Conservation (phyloP, 306 rosid genomes). For the Fagus sylvatica region DNA sequence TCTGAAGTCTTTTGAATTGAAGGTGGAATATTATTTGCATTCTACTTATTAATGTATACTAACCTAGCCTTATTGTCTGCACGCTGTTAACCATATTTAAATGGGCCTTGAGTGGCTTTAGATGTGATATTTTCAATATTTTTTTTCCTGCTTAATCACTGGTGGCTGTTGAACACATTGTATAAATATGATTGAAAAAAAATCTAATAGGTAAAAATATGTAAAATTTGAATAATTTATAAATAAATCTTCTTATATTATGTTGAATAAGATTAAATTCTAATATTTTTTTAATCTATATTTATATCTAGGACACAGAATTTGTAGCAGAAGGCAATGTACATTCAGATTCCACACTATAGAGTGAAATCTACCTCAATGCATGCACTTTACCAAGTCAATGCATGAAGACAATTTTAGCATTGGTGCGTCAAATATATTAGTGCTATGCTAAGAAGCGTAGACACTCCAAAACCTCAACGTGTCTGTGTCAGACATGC, state of each 20-base stretch:
- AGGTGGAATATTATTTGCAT: conserved; percentile 43
- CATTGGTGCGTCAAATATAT: no score
- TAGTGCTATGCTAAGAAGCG: no score
- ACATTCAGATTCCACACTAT: neutral
- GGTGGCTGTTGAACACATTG: neutral
- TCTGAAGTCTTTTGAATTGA: conserved; percentile 93
- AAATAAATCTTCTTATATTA: neutral
- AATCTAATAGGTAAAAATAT: neutral
- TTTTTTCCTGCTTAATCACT: neutral
- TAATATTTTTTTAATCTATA: neutral
- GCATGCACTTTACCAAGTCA: neutral
- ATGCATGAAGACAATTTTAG: neutral
- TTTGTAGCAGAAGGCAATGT: neutral
- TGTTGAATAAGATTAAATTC: neutral
- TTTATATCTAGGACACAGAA: neutral
- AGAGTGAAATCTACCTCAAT: neutral
- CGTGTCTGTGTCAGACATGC: no score
- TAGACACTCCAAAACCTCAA: no score
- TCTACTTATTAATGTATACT: neutral
- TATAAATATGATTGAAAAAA: neutral
- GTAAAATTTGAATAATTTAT: neutral
- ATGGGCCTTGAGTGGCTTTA: conserved; percentile 11
- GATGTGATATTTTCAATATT: neutral
- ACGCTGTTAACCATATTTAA: neutral
- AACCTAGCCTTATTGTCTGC: neutral